phyloP scores from a whole-genome alignment of 1,284 basidiomycete species.

The Austroboletus niveus region DNA sequence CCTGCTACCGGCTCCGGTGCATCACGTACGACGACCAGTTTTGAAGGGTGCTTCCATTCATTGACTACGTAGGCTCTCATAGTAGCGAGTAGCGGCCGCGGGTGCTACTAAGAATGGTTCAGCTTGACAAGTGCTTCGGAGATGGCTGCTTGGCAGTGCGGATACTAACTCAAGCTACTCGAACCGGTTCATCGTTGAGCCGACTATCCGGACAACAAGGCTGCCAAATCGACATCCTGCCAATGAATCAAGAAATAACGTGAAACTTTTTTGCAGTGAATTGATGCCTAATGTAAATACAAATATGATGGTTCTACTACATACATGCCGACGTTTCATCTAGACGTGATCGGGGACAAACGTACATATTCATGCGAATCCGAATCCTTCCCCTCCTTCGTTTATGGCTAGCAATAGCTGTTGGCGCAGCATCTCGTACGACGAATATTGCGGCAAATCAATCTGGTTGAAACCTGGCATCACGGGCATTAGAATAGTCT shows the following conservation, averaged over 20 bases:
- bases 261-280: too few species aligned
- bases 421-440: conserved; percentile 91
- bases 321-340: conserved; percentile 19
- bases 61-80: conserved; percentile 84
- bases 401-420: conserved; percentile 87
- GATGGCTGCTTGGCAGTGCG: too few species aligned
- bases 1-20: conserved; percentile 59
- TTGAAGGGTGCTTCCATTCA: conserved; percentile 71
- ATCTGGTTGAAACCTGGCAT: conserved; percentile 78
- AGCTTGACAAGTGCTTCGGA: not conserved
- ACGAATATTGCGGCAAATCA: conserved; percentile 86
- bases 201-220: not conserved
- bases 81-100: conserved; percentile 28
- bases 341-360: conserved; percentile 5
- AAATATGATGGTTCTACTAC: conserved; percentile 33
- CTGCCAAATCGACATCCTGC: too few species aligned
- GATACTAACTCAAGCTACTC: too few species aligned
- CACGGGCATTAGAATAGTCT: conserved; percentile 1
- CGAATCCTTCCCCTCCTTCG: conserved; percentile 92
- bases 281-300: conserved; percentile 34
- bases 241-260: too few species aligned
- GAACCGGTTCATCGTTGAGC: not conserved
- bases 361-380: conserved; percentile 56
- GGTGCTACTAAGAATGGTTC: not conserved
- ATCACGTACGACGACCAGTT: conserved; percentile 56